Evolutionary conservation across 2,329 filamentous ascomycete genomes (phyloP), one percentile per base, ranked within the genome.

Genomic region (Helotiales sp.): DNA sequence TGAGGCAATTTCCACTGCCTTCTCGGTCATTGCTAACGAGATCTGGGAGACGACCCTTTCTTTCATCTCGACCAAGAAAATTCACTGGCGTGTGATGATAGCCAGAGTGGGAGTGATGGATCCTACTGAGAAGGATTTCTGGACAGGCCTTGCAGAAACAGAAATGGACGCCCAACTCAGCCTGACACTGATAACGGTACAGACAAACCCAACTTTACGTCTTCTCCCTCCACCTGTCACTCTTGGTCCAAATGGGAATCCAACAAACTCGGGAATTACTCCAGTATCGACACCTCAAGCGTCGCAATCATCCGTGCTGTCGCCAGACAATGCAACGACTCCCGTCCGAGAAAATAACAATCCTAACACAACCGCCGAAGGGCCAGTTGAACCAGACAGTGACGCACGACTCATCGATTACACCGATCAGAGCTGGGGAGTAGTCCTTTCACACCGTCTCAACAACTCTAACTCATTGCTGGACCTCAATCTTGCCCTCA

Each of bases 11-110:
- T 76, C 81, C 7, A 80, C 77, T 13, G 69, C 76, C 1, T 83
- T 91, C 60, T 76, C 77, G 13, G 84, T 89, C 22, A 77, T 92
- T n/a, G 84, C 85, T 1, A 80, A 82, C 48, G 89, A 93, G 66
- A 89, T 95, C 2, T 93, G 90, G 89, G 82, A 86, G 55, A 89
- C 86, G 1, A 93, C 90, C 0, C 76, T 88, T 29, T 87, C 88
- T n/a, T 81, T 93, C 30, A 83, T 92, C 31, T 83, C 86, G 0
- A 77, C 79, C 15, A 84, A 86, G 72, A 87, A 85, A 66, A 85
- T 93, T 0, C 85, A 87, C 56, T 93, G 90, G 89, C 85, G 90
- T 15, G 76, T 95, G 10, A 85, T 91, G 59, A 81, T 96, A 59
- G 85, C 88, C 31, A 89, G 89, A 71, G 85, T 83, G 48, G 86